Percentiles rank a stretch among this genome's conserved stretches.
Evolutionary conservation across 306 rosid genomes (phyloP).

Genomic region (Morella rubra): DNA sequence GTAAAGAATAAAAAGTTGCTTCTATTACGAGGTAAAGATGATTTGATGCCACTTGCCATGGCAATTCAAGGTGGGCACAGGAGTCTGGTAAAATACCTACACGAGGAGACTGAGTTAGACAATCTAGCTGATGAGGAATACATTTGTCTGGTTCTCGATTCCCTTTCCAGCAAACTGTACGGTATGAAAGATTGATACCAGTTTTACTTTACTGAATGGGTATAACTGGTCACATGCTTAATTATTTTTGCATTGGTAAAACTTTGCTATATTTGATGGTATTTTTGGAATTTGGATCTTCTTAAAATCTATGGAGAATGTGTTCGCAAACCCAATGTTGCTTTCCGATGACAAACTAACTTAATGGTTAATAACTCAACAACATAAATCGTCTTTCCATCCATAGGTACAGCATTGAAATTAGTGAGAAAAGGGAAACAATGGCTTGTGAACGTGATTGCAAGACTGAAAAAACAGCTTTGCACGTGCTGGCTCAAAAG

Average conservation of each 20-base stretch:
- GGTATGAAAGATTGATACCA: neutral
- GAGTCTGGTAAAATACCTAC: neutral
- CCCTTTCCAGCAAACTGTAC: neutral
- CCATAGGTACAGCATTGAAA: neutral
- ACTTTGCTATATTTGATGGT: too few relatives aligned
- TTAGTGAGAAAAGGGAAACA: neutral
- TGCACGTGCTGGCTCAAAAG: slow-evolving; percentile 6
- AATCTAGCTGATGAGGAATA: neutral
- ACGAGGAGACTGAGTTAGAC: neutral
- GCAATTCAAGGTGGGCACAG: neutral
- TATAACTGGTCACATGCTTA: too few relatives aligned
- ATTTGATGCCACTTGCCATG: neutral
- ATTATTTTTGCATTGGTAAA: too few relatives aligned
- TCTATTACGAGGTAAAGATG: neutral
- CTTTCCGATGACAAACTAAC: too few relatives aligned
- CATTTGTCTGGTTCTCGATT: neutral
- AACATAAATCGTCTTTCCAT: neutral
- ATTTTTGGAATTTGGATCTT: too few relatives aligned
- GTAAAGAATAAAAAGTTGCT: neutral
- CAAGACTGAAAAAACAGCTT: neutral
- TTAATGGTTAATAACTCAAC: neutral
- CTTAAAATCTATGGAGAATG: too few relatives aligned
- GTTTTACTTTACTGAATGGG: too few relatives aligned
- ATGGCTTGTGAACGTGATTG: neutral
- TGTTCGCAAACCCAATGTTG: too few relatives aligned